Evolutionary conservation across 1,284 basidiomycete species (phyloP).

Genomic region (Clitocybe nebularis): DNA sequence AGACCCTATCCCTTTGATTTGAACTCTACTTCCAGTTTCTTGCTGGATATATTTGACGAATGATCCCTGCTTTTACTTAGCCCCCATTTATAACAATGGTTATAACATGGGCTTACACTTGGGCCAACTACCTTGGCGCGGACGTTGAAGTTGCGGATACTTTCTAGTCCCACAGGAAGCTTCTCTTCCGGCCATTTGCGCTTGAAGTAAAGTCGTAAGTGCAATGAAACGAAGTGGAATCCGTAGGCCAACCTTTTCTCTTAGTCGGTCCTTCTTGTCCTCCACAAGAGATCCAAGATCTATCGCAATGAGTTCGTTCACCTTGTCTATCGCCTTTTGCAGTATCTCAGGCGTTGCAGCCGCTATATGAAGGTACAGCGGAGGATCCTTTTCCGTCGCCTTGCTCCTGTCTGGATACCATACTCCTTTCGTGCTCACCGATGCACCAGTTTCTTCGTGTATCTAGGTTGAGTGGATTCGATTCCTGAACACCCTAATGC

Average conservation of each 20-base stretch:
- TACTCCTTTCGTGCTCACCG: constrained; percentile 86
- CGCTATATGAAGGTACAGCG: constrained; percentile 91
- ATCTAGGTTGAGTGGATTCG: constrained; percentile 50
- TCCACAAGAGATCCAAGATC: constrained; percentile 89
- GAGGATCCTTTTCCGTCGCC: constrained; percentile 89
- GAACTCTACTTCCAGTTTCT: constrained; percentile 95
- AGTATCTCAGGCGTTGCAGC: constrained; percentile 79
- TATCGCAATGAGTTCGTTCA: constrained; percentile 82
- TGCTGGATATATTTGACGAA: constrained; percentile 99
- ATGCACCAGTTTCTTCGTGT: constrained; percentile 85
- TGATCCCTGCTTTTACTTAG: constrained; percentile 58
- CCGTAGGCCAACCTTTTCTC: constrained; percentile 47
- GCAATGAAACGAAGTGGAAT: not conserved
- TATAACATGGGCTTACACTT: constrained; percentile 46
- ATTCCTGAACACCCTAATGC: not conserved
- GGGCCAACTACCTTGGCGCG: constrained; percentile 97
- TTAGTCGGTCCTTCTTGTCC: constrained; percentile 67
- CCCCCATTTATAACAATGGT: constrained; percentile 1
- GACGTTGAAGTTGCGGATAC: constrained; percentile 94
- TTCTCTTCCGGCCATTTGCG: constrained; percentile 97
- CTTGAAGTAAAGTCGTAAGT: constrained; percentile 29
- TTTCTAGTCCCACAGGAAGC: constrained; percentile 82
- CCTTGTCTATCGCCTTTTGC: constrained; percentile 76
- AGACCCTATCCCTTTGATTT: constrained; percentile 94
- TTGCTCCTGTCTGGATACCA: constrained; percentile 93